Percentiles rank a stretch among this genome's conserved stretches.
phyloP scores from a whole-genome alignment of 768 basidiomycete genomes.

The Pisolithus orientalis region DNA sequence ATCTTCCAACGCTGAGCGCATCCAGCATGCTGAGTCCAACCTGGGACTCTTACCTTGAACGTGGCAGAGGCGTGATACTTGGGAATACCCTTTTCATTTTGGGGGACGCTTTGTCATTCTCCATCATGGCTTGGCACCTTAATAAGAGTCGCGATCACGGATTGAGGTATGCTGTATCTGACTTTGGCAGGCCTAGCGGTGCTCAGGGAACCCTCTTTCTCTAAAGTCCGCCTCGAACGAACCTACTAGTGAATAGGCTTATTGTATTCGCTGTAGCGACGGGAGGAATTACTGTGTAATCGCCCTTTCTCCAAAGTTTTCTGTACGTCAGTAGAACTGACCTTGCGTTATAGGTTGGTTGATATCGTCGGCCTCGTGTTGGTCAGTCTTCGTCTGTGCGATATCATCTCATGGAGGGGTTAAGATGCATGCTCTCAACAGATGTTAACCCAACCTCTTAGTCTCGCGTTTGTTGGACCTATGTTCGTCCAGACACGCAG shows the following conservation, averaged over 20 bases:
- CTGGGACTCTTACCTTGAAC: not conserved
- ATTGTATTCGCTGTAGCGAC: too few species aligned
- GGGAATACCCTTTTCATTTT: conserved; percentile 3
- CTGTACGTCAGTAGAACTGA: too few species aligned
- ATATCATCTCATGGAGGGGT: not conserved
- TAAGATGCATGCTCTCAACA: not conserved
- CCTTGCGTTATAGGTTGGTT: too few species aligned
- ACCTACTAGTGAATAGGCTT: not conserved
- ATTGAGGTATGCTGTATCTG: not conserved
- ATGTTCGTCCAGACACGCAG: conserved; percentile 21
- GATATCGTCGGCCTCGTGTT: not conserved
- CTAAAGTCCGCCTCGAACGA: not conserved
- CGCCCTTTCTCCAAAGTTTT: too few species aligned
- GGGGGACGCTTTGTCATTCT: conserved; percentile 1
- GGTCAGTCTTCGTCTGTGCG: not conserved
- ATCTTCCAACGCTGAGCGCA: not conserved
- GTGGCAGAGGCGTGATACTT: not conserved
- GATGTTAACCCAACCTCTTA: conserved; percentile 14
- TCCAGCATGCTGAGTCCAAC: not conserved
- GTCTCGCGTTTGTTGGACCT: conserved; percentile 14
- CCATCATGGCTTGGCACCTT: too few species aligned
- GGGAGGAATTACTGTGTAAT: too few species aligned
- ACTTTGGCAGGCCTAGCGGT: too few species aligned
- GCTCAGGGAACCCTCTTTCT: too few species aligned
- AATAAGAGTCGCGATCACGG: too few species aligned